Evolutionary conservation across 2,329 filamentous ascomycete species (phyloP), one percentile per base, ranked within the genome.

Genomic region (Orbilia quercus): DNA sequence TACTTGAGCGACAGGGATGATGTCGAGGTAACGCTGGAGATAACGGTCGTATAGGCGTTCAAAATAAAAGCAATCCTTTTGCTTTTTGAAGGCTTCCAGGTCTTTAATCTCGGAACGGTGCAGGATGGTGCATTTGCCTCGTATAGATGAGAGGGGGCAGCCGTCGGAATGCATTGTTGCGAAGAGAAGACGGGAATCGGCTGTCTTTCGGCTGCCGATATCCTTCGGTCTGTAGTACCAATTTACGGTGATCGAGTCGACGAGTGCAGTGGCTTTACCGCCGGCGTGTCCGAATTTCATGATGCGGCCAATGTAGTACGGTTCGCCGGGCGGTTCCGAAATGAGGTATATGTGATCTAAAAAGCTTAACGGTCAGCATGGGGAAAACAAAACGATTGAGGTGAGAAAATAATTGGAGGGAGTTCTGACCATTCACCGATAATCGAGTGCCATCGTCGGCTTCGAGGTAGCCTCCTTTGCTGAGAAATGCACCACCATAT

Each of bases 131-230:
- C 94, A 98, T 83, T 96, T 96, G 77, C 95, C 95, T 79, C 95
- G 91, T 77, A 99, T 84, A 48, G 95, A 92, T 55, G 92, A 92
- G 78, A 99, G 85, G 67, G 95, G 95, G 80, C 92, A 96, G 75
- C 92, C 90, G 83, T 99, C 95, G 23, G 95, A 98, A 82, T 99
- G 95, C 95, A 99, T 99, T 28, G 95, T 96, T 75, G 92, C 94
- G 82, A 94, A 97, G 58, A 99, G 88, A 78, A 94, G 85, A 75
- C 95, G 90, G 71, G 91, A 94, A 84, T 99, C 95, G 80, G 91
- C 90, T 77, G 91, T 90, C 82, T 93, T 95, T 77, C 93, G 91
- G 54, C 60, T 66, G 77, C 91, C 91, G 79, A 98, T 96, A 82
- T 99, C 95, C 81, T 95, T 92, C 65, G 95, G 94, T 42, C 95